Evolutionary conservation across 1,139 yeast species (phyloP).

Genomic region (Suhomyces maxii): DNA sequence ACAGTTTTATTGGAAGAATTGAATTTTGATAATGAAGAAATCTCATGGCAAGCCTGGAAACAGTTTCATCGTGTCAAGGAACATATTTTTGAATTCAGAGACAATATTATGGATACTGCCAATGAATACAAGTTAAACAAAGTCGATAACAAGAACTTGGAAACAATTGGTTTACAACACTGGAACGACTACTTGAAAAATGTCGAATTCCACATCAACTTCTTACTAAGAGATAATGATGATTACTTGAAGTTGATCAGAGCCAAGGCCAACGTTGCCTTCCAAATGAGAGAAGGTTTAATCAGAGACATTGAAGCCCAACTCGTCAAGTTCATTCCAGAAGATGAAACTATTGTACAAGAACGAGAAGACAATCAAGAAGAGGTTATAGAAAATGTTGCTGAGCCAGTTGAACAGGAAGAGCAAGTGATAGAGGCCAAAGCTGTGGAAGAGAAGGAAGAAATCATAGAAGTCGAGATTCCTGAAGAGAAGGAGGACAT

Average conservation of each 20-base stretch:
- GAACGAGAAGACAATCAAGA: neutral
- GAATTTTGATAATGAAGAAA: slow-evolving; percentile 32
- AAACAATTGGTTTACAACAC: slow-evolving; percentile 39
- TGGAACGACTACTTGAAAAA: slow-evolving; percentile 56
- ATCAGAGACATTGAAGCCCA: slow-evolving; percentile 6
- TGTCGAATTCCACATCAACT: slow-evolving; percentile 59
- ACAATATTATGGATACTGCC: slow-evolving; percentile 50
- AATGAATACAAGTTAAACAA: slow-evolving; percentile 32
- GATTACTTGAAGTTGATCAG: slow-evolving; percentile 70
- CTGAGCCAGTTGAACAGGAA: neutral
- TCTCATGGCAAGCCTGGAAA: slow-evolving; percentile 68
- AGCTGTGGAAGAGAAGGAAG: neutral
- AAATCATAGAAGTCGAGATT: neutral
- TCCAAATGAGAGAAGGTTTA: slow-evolving; percentile 65
- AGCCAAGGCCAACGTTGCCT: slow-evolving; percentile 78
- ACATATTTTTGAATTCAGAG: slow-evolving; percentile 54
- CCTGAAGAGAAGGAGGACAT: neutral
- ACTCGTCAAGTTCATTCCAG: neutral
- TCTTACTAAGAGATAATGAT: slow-evolving; percentile 66
- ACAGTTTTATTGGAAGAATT: slow-evolving; percentile 31
- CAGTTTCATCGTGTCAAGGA: slow-evolving; percentile 61
- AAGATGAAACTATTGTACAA: neutral
- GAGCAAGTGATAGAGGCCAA: neutral
- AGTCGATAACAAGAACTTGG: slow-evolving; percentile 13
- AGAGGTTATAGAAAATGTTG: neutral